These are phyloP conservation scores for Cytospora mali DNA, from an alignment of 2,329 filamentous ascomycete genomes.

Conservation along the genomic window DNA sequence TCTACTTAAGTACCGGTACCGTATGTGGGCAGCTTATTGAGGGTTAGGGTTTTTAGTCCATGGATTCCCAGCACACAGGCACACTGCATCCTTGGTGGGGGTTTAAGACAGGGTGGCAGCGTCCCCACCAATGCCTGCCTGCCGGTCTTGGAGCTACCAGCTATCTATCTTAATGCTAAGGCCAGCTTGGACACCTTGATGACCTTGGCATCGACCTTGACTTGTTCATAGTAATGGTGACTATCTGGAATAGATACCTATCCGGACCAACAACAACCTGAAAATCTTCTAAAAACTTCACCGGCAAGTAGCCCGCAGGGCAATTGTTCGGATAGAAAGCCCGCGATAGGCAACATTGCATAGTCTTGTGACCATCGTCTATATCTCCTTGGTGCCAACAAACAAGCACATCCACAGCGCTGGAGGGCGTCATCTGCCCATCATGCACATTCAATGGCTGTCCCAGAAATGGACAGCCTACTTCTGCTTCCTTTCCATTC, in stretches of 20 bases:
- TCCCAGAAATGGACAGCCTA: conserved; percentile 67
- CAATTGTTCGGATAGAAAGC: conserved; percentile 13
- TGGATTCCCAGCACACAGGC: too few relatives aligned
- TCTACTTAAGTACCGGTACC: too few relatives aligned
- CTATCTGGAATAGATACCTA: conserved; percentile 24
- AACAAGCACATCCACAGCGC: conserved; percentile 4
- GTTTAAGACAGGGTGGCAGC: background rate
- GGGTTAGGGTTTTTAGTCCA: background rate
- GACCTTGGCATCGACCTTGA: conserved; percentile 9
- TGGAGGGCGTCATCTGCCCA: conserved; percentile 21
- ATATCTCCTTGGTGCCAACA: conserved; percentile 15
- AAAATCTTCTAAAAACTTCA: conserved; percentile 3
- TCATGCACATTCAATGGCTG: conserved; percentile 36
- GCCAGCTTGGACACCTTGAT: conserved; percentile 21
- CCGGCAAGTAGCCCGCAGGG: conserved; percentile 27
- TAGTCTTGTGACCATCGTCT: conserved; percentile 13
- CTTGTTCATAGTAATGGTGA: conserved; percentile 8
- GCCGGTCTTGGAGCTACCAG: background rate
- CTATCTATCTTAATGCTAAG: background rate
- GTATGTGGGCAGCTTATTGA: background rate
- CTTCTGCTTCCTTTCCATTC: conserved; percentile 59
- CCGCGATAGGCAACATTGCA: conserved; percentile 32
- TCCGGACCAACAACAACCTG: conserved; percentile 22
- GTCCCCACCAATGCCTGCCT: background rate
- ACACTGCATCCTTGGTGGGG: background rate